These are phyloP conservation scores for Komagataella populi DNA, from an alignment of 805 yeast genomes.

Conservation along the genomic window DNA sequence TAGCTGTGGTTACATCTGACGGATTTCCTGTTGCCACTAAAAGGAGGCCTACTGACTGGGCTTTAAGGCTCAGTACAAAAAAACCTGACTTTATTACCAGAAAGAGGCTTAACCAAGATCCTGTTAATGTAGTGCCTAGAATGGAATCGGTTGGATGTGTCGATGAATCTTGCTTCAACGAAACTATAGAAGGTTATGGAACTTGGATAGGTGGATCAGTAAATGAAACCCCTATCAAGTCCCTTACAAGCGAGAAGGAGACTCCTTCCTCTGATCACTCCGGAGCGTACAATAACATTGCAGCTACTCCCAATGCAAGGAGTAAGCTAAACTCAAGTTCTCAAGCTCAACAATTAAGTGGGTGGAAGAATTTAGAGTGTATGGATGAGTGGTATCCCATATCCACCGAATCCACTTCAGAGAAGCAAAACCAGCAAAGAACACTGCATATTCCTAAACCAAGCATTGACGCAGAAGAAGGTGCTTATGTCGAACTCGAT, in stretches of 20 bases:
- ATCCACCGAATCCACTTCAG: not conserved
- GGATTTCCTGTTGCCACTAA: constrained; percentile 19
- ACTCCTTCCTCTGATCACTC: not conserved
- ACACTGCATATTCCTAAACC: not conserved
- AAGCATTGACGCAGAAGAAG: not conserved
- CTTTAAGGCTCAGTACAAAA: not conserved
- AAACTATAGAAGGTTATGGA: constrained; percentile 19
- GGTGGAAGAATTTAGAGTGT: not conserved
- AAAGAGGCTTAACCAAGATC: not conserved
- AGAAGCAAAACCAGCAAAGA: not conserved
- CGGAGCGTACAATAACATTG: not conserved
- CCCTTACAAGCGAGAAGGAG: not conserved
- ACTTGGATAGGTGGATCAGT: constrained; percentile 20
- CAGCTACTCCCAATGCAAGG: not conserved
- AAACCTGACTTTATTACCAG: not conserved
- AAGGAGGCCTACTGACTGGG: constrained; percentile 34
- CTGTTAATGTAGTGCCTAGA: too few relatives aligned
- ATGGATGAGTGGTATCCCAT: not conserved
- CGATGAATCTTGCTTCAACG: not conserved
- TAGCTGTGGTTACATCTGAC: not conserved
- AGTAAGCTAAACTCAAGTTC: not conserved
- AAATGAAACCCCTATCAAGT: not conserved
- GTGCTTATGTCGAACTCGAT: constrained; percentile 22
- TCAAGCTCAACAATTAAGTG: not conserved
- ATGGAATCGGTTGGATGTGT: not conserved